Base-by-base conservation (phyloP, 805 yeast genomes). In the Torulaspora microellipsoides region DNA sequence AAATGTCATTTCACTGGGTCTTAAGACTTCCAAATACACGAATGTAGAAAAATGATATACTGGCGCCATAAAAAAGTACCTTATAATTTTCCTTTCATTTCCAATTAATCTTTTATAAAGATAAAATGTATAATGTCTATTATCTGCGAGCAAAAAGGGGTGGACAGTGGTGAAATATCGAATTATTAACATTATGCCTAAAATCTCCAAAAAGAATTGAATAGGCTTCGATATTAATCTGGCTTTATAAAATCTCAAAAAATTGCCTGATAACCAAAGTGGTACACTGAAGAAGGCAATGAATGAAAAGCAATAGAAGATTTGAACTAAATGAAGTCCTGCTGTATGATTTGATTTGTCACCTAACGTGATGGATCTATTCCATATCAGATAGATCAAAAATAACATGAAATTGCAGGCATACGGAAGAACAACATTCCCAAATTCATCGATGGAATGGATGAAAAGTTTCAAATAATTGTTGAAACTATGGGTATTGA, bases 121-220 rank as follows among this genome's bases (percentile, higher is more conserved):
- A 64, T 93, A 93, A 62, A 93, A 93, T 0, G 95, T 81, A 61
- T 81, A 88, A 64, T 93, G 99, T 55, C 99, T 77, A 67, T 93
- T 93, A 63, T 93, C 99, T 0, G 98, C 95, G 34, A 91, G 71
- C 31, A 93, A 64, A 62, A 91, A 93, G 7, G 97, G 97, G 62
- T 93, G 99, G 2, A 80, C 81, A 2, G 83, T 69, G 0, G 96
- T 85, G 61, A 75, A 83, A 45, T 70, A 70, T 30, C 79, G 69
- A 15, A 86, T 72, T 2, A 77, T 56, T 14, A 71, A 51, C 49
- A 67, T 66, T 17, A 85, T 75, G 1, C 60, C 49, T 3, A 62
- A 33, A 25, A 65, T 48, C 42, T 66, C 71, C 13, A 68, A 33
- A 2, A 58, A 9, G 3, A 66, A 48, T 30, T 58, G 48, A 1